Conservation (phyloP, 78 protist genomes). For the Dictyostelium intermedium region DNA sequence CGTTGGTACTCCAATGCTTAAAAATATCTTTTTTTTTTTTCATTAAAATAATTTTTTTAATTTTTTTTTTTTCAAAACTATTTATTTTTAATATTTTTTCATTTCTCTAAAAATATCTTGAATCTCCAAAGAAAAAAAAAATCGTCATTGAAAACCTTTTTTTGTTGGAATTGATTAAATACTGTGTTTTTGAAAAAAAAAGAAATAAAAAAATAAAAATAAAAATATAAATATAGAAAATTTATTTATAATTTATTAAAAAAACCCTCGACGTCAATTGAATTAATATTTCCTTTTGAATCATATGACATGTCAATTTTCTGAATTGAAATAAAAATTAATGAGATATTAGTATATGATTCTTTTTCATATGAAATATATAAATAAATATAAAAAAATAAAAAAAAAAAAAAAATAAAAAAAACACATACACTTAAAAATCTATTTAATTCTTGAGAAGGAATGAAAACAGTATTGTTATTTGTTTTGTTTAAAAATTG, state of each 20-base stretch:
- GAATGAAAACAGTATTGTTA: conserved; percentile 56
- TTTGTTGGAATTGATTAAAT: not conserved
- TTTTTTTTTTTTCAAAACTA: no score
- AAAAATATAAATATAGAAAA: no score
- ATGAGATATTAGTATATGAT: no score
- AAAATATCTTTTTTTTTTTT: not conserved
- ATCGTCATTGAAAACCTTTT: not conserved
- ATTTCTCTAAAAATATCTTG: not conserved
- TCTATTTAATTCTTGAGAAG: conserved; percentile 35
- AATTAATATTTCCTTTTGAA: not conserved
- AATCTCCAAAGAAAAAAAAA: not conserved
- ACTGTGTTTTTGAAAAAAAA: not conserved
- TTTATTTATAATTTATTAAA: not conserved
- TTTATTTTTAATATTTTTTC: not conserved
- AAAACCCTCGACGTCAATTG: not conserved
- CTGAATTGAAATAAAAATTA: no score
- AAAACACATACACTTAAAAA: conserved; percentile 39
- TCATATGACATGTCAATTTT: not conserved
- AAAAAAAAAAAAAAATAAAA: not conserved
- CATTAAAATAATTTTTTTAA: no score
- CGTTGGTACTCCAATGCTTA: not conserved
- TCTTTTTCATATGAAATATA: no score
- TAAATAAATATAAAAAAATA: not conserved
- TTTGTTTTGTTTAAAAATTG: not conserved
- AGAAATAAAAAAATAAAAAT: not conserved